Evolutionary conservation across 2,329 filamentous ascomycete genomes (phyloP).

Genomic region (Fusarium liriodendri): DNA sequence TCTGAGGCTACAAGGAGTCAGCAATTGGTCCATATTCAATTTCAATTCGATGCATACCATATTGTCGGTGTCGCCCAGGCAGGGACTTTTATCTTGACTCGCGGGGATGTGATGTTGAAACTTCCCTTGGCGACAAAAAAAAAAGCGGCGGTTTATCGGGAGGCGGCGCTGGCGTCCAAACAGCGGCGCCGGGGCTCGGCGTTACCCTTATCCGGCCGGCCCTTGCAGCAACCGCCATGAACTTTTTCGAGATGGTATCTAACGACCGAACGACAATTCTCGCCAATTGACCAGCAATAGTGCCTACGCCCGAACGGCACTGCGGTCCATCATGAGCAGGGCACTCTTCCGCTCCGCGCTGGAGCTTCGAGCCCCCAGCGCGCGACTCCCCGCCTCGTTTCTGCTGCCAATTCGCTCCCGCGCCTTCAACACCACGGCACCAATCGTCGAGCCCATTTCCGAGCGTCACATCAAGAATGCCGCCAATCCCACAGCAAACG

Average conservation of each 20-base stretch:
- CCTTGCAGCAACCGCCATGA: constrained; percentile 25
- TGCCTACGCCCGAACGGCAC: constrained; percentile 39
- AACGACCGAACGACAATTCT: constrained; percentile 25
- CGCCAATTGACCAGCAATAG: constrained; percentile 40
- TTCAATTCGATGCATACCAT: constrained; percentile 44
- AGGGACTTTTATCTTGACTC: constrained; percentile 37
- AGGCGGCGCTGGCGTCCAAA: constrained; percentile 21
- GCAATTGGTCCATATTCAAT: background rate
- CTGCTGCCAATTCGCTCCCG: constrained; percentile 43
- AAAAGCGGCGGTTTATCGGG: constrained; percentile 46
- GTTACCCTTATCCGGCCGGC: constrained; percentile 48
- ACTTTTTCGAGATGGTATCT: constrained; percentile 42
- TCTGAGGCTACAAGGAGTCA: constrained; percentile 73
- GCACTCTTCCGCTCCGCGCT: constrained; percentile 72
- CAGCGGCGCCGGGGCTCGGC: constrained; percentile 44
- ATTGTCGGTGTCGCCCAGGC: constrained; percentile 43
- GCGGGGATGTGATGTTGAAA: constrained; percentile 41
- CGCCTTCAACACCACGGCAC: constrained; percentile 51
- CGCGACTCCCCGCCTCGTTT: constrained; percentile 39
- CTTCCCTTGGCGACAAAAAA: constrained; percentile 42
- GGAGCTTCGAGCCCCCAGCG: constrained; percentile 64
- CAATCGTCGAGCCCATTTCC: constrained; percentile 58
- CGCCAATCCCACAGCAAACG: constrained; percentile 49
- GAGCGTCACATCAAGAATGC: constrained; percentile 52
- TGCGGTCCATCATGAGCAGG: constrained; percentile 62